Base-by-base conservation (phyloP, 208 protist species). In the Crithidia mellificae region DNA sequence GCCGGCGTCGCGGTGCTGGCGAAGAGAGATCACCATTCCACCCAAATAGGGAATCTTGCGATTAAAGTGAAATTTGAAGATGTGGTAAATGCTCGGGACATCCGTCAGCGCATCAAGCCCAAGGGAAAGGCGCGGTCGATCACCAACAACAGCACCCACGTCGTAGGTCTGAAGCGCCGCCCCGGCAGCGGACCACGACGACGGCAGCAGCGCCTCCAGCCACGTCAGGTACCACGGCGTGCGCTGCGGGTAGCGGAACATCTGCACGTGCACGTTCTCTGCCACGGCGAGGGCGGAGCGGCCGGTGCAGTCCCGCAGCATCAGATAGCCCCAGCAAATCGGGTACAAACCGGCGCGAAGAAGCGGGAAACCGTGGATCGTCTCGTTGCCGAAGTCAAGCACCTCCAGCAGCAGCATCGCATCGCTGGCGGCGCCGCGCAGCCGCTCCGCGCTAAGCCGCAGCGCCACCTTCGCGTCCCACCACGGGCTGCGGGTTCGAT, bases 291-390 rank as follows among this genome's bases (percentile, higher is more conserved):
- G 56, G 54, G 80, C 80, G 7, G 68, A 72, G 36, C 66, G 46
- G 7, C 87, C 88, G 51, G 74, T 57, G 32, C 65, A 65, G 57
- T 90, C 85, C 55, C 81, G 72, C 15, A 96, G 67, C 63, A 85
- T 85, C 63, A 83, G 58, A 72, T 83, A 96, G 12, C 85, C 91
- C 91, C 91, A 96, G 70, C 83, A 87, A 39, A 94, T 82, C 20
- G 78, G 88, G 41, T 92, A 89, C 7, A 94, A 47, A 15, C 75
- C 85, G 0, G 54, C 38, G 43, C 83, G 74, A 2, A 75, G 49
- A 30, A 84, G 39, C 32, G 73, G 82, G 58, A 82, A 80, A 32
- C 87, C 86, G 20, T 89, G 72, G 49, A 96, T 83, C 19, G 66
- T 83, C 54, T 90, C 85, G 30, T 63, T 80, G 62, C 84, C 85